Conservation (phyloP, 345 rosid genomes). For the Angophora floribunda region DNA sequence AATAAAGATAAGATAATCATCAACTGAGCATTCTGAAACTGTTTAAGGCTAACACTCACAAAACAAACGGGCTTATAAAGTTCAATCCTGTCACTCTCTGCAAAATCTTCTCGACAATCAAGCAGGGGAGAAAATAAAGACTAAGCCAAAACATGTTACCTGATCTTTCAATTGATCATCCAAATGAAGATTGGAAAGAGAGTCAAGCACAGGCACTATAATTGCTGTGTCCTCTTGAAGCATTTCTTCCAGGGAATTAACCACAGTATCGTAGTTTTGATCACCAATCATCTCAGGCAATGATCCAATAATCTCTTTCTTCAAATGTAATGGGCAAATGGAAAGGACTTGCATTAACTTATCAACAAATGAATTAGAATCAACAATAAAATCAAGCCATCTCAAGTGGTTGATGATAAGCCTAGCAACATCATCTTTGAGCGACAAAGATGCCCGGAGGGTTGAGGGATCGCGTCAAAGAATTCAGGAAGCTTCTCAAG, state of each 20-base stretch:
- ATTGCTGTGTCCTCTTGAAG: constrained; percentile 69
- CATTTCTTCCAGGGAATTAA: constrained; percentile 65
- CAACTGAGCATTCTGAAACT: background rate
- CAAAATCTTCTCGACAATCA: background rate
- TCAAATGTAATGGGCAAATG: constrained; percentile 52
- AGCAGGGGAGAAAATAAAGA: background rate
- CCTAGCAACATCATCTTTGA: constrained; percentile 63
- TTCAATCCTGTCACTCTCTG: background rate
- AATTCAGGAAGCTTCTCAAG: constrained; percentile 80
- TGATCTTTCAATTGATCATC: constrained; percentile 67
- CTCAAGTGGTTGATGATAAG: constrained; percentile 66
- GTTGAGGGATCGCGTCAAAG: constrained; percentile 26
- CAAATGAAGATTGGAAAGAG: constrained; percentile 63
- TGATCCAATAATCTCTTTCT: constrained; percentile 80
- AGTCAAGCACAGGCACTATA: constrained; percentile 64
- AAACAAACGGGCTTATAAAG: background rate
- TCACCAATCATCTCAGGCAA: constrained; percentile 81
- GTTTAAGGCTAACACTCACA: background rate
- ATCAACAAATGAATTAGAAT: constrained; percentile 41
- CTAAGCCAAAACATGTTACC: constrained; percentile 14
- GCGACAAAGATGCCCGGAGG: constrained; percentile 13
- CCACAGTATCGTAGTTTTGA: constrained; percentile 34
- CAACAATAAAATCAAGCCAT: constrained; percentile 69
- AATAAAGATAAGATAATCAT: background rate
- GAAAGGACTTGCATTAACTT: constrained; percentile 66